Base-by-base conservation (phyloP, 2,329 filamentous ascomycete genomes). In the Trichoderma sp. region DNA sequence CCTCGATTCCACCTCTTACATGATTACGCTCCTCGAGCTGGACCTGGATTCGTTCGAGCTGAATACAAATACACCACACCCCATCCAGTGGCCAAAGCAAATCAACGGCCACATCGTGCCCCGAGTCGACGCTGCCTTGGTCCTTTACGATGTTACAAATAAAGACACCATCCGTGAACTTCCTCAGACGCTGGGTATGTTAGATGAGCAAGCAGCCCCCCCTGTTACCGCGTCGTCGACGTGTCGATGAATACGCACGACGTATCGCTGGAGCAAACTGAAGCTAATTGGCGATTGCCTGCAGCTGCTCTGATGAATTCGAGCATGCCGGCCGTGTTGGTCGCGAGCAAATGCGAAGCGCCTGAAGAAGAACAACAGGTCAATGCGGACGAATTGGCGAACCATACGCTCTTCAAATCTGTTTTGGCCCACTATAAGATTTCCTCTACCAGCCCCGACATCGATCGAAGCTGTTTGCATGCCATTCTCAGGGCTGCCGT, bases 331-430 rank as follows among this genome's bases (percentile, higher is more conserved):
- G 91, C 91, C 65, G 86, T 95, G 71, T 86, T 97, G 53, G 92
- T 96, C 63, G 93, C 93, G 68, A 95, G 91, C 79, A 97, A 97
- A 84, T 97, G 93, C 83, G 95, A 97, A 79, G 87, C 89, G 62
- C 89, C 91, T 59, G 87, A 90, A 71, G 86, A 87, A 69, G 83
- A 88, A 70, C 89, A 91, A 76, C 87, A 93, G 76, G 85, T 96
- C 68, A 89, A 95, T 75, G 87, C 91, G 16, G 84, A 88, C 33
- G 86, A 83, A 68, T 85, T 96, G 55, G 82, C 86, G 58, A 80
- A 79, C 69, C 89, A 92, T 75, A 81, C 86, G 60, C 83, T 87
- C 72, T 92, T 91, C 73, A 86, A 91, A 70, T 86, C 91, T 19
- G 91, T 88, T 74, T 86, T 95, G 71, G 88, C 89, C 71, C 88